A percentile compares a stretch with the other conserved stretches of the same genome.
Conservation (phyloP, 169 alveolate species). For the Babesia gibsoni region DNA sequence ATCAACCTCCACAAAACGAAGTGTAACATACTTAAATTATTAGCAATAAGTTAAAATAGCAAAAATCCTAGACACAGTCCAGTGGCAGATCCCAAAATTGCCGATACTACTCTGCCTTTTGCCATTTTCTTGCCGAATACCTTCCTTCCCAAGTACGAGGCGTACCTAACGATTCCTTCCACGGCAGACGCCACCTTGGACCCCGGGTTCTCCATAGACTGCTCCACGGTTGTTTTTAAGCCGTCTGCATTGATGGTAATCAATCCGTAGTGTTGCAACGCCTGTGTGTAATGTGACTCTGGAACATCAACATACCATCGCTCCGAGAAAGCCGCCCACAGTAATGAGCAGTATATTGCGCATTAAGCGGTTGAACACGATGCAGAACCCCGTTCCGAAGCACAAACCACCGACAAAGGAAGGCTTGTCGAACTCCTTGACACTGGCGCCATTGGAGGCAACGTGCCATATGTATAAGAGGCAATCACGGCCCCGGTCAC, state of each 20-base stretch:
- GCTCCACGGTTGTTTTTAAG: background rate
- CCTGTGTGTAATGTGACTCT: background rate
- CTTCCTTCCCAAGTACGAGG: background rate
- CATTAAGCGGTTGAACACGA: slow-evolving; percentile 19
- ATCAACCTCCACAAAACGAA: background rate
- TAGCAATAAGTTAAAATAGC: background rate
- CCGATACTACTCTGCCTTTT: background rate
- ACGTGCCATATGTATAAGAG: background rate
- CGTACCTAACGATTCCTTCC: background rate
- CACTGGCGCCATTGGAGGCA: background rate
- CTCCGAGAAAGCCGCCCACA: slow-evolving; percentile 29
- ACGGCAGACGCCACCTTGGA: background rate
- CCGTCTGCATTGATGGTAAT: slow-evolving; percentile 7
- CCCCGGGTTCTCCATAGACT: background rate
- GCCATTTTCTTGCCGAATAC: background rate
- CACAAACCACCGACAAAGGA: slow-evolving; percentile 60
- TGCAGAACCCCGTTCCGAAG: slow-evolving; percentile 45
- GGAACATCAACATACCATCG: slow-evolving; percentile 34
- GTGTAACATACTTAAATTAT: background rate
- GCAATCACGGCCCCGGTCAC: background rate
- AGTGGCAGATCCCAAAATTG: slow-evolving; percentile 6
- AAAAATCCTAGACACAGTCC: slow-evolving; percentile 7
- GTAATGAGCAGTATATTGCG: slow-evolving; percentile 22
- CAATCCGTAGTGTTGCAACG: slow-evolving; percentile 20
- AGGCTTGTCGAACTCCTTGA: slow-evolving; percentile 18